Percentiles rank a stretch among this genome's conserved stretches.
Evolutionary conservation across 306 rosid genomes (phyloP).

Genomic region (Sphenostylis stenocarpa): DNA sequence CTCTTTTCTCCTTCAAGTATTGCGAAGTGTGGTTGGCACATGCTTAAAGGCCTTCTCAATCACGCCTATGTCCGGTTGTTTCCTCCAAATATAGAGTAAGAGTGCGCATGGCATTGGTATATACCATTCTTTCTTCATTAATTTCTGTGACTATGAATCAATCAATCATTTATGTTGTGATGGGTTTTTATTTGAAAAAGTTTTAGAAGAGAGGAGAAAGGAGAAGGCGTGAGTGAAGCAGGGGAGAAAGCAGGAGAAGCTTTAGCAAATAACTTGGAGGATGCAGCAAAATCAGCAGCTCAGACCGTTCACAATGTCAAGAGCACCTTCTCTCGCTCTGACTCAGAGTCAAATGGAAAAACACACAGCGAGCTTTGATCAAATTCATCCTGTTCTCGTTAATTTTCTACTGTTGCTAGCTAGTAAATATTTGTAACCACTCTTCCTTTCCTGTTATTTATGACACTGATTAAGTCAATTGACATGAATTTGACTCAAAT

Average conservation of each 20-base stretch:
- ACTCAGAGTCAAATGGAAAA: neutral
- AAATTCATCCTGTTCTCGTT: too few species aligned
- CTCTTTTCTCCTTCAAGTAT: neutral
- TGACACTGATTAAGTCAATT: too few species aligned
- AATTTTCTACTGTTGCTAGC: too few species aligned
- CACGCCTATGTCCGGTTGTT: neutral
- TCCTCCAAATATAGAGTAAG: conserved; percentile 33
- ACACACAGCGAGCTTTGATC: neutral
- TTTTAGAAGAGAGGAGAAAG: conserved; percentile 35
- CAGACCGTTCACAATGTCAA: neutral
- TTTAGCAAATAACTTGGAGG: conserved; percentile 23
- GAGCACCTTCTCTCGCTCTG: neutral
- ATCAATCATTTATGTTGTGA: neutral
- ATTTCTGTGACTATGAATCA: neutral
- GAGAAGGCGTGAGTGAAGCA: neutral
- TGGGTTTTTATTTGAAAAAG: neutral
- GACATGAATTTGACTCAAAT: too few species aligned
- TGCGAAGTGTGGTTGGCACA: neutral
- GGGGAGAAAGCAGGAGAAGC: conserved; percentile 37
- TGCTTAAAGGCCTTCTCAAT: neutral
- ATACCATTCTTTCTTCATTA: too few species aligned
- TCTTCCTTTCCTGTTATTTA: too few species aligned
- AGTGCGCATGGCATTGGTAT: too few species aligned
- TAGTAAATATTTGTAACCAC: too few species aligned
- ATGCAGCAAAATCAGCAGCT: conserved; percentile 41